Evolutionary conservation across 2,329 filamentous ascomycete species (phyloP), one percentile per base, ranked within the genome.

Genomic region (Bipolaris victoriae): DNA sequence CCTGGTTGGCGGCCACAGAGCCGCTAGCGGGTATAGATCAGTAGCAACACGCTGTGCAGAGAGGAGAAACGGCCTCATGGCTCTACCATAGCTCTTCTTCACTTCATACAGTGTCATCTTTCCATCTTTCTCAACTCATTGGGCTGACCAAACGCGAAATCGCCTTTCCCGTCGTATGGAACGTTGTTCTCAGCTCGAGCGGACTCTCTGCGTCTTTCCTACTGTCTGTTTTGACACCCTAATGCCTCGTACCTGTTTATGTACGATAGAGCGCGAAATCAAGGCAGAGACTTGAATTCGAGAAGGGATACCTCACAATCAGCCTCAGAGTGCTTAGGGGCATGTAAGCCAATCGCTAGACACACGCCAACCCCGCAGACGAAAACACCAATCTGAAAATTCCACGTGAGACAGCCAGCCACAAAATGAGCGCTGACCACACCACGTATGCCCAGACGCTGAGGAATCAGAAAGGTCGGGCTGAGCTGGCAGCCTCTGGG

Each of bases 381-480:
- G 44, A 43, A 44, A 43, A 24, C n/a, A 49, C 7, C 15, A 15
- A 7, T 16, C 39, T 33, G 52, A 50, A 20, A 16, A 24, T 20
- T 44, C 24, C 33, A 57, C 53, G 35, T 56, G 52, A 54, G 3
- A 7, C 18, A 10, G 9, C 13, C 7, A 7, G 44, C 47, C 37
- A 20, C 43, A 65, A 11, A 18, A 75, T 73, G 67, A 61, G 49
- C 3, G 13, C 55, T 29, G 61, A 58, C 43, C n/a, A n/a, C 5
- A 62, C 68, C 5, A 63, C 64, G 20, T 76, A 63, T 22, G 62
- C 70, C 9, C 61, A 64, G 18, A 66, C 66, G 1, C 54, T 76
- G 20, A 58, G 64, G 29, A 71, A 62, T 0, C 73, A 76, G 63
- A 41, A 26, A 58, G 61, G 20, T 50, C 58, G 18, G 47, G n/a